These are phyloP conservation scores for Cyanidium caldarium DNA, from an alignment of 23 red algal species.

Conservation along the genomic window DNA sequence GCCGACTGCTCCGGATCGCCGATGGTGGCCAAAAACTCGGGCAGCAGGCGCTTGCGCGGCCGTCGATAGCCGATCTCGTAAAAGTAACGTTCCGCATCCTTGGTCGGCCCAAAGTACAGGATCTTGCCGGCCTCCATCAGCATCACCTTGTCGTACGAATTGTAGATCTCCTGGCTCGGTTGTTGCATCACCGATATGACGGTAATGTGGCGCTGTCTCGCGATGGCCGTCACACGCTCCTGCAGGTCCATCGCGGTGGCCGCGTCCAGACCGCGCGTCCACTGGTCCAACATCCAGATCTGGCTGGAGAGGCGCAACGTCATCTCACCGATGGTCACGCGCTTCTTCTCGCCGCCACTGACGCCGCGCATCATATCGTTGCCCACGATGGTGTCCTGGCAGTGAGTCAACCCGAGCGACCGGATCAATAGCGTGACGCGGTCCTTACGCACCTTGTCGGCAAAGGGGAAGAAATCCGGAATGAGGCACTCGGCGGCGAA, in stretches of 20 bases:
- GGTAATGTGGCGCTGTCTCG: constrained; percentile 10
- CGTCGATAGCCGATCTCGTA: constrained; percentile 32
- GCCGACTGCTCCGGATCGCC: constrained; percentile 24
- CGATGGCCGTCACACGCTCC: constrained; percentile 25
- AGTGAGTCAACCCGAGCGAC: constrained; percentile 46
- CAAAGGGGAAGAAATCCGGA: constrained; percentile 62
- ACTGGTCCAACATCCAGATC: constrained; percentile 54
- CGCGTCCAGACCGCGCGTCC: constrained; percentile 61
- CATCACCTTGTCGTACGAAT: constrained; percentile 63
- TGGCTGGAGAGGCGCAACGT: constrained; percentile 16
- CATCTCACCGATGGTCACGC: constrained; percentile 87
- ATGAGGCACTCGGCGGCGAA: constrained; percentile 64
- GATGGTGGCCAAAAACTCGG: constrained; percentile 73
- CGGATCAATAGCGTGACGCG: constrained; percentile 32
- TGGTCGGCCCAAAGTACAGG: constrained; percentile 60
- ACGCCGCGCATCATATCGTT: constrained; percentile 56
- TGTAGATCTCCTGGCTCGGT: constrained; percentile 48
- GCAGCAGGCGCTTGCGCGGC: constrained; percentile 54
- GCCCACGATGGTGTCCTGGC: constrained; percentile 48
- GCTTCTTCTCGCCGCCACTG: constrained; percentile 87
- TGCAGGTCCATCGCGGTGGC: constrained; percentile 56
- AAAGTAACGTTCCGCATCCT: constrained; percentile 56
- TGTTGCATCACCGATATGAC: constrained; percentile 59
- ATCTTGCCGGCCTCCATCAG: constrained; percentile 46
- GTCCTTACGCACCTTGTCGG: constrained; percentile 30